Base-by-base conservation (phyloP, 1,284 basidiomycete genomes). In the Fereydounia khargensis region DNA sequence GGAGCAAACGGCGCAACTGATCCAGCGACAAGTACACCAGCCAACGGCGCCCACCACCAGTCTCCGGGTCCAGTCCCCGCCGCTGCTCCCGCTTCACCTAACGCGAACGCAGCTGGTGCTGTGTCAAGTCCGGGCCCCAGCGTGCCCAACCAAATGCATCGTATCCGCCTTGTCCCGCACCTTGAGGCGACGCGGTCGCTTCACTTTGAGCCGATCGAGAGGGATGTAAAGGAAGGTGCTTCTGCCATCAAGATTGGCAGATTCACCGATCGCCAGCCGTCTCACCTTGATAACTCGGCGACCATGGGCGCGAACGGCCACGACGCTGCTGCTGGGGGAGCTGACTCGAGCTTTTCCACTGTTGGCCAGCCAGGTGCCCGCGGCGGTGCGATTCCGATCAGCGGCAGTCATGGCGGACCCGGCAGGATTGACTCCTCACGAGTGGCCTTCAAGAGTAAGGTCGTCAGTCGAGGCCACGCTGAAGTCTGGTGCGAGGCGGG, bases 361-460 rank as follows among this genome's bases (percentile, higher is more conserved):
- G 74, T 77, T n/a, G 55, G 56, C 22, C 54, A 57, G 35, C 54
- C 64, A 8, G 55, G 60, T 13, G 55, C 52, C 10, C 50, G 55
- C 3, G 56, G 64, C 11, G 55, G 60, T 6, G 58, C 58, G 4
- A 54, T 63, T 13, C 49, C 54, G 28, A 44, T 63, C 35, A 63
- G 51, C 18, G 65, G 68, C 34, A 61, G 61, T 8, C 85, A 86
- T 73, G 90, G 90, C 73, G 84, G 43, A 20, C 31, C 54, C 25
- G 90, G 90, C 73, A 53, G 68, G 25, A 52, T 67, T 35, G 70
- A 70, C 25, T 66, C 68, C 16, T 57, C 58, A 9, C 55, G 69
- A 8, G 59, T 97, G 36, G 91, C 92, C 0, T 98, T 98, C 82
- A 89, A 89, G 78, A 87, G 85, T 76, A 97, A 97, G 76, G 94